These are phyloP conservation scores for Lactarius akahatsu DNA, from an alignment of 768 basidiomycete species.

Conservation along the genomic window DNA sequence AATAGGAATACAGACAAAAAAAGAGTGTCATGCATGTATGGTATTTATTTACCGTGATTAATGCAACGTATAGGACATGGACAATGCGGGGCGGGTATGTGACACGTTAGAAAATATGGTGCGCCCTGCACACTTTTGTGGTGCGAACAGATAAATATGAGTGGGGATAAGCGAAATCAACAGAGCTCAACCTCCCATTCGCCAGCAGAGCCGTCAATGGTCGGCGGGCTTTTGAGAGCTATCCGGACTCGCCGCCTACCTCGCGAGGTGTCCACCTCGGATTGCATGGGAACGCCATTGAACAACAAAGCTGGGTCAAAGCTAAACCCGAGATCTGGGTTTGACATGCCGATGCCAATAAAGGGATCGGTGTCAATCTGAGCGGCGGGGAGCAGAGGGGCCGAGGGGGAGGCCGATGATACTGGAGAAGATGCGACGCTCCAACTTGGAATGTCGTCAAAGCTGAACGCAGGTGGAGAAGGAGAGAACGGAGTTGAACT, in stretches of 20 bases:
- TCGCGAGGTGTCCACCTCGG: slow-evolving; percentile 33
- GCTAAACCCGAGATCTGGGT: slow-evolving; percentile 39
- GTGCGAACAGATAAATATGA: slow-evolving; percentile 22
- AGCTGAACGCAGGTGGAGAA: slow-evolving; percentile 31
- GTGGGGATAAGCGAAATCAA: slow-evolving; percentile 34
- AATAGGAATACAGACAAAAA: slow-evolving; percentile 25
- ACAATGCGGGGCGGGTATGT: slow-evolving; percentile 17
- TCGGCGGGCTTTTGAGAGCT: slow-evolving; percentile 63
- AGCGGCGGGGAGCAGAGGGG: slow-evolving; percentile 43
- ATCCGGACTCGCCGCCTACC: slow-evolving; percentile 60
- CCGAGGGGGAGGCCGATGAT: slow-evolving; percentile 26
- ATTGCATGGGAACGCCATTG: slow-evolving; percentile 42
- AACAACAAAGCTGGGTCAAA: slow-evolving; percentile 36
- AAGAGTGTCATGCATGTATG: slow-evolving; percentile 21
- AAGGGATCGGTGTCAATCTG: slow-evolving; percentile 50
- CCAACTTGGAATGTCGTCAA: slow-evolving; percentile 27
- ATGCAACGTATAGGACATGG: slow-evolving; percentile 17
- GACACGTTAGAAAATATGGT: slow-evolving; percentile 8
- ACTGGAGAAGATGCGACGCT: slow-evolving; percentile 30
- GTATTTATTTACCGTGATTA: slow-evolving; percentile 25
- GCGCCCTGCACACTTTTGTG: slow-evolving; percentile 20
- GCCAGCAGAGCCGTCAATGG: slow-evolving; percentile 62
- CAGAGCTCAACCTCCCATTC: slow-evolving; percentile 81
- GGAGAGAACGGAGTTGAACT: slow-evolving; percentile 41
- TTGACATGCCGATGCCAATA: slow-evolving; percentile 49